Base-by-base conservation (phyloP, 2,329 filamentous ascomycete genomes). In the Paradendryphiella salina region DNA sequence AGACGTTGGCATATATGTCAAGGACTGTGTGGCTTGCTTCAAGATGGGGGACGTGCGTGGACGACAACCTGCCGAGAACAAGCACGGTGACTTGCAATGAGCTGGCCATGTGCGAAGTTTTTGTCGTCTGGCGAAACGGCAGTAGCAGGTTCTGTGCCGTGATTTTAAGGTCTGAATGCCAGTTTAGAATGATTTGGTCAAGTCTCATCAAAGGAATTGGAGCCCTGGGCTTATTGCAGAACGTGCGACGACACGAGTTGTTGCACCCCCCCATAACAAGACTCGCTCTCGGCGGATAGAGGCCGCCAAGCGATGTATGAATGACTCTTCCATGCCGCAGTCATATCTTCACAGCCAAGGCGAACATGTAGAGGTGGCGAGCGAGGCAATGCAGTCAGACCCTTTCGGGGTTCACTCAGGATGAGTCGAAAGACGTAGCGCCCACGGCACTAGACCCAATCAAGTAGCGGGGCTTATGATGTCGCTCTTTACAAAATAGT, bases 391-490 rank as follows among this genome's bases (percentile, higher is more conserved):
- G 29, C 32, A 34, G 10, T 29, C 18, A 17, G 32, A 44, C 41
- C 41, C 41, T 36, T 33, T 33, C 35, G 31, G 20, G 50, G 50
- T 49, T 55, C 41, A 43, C 53, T 64, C 57, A 62, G 23, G 52
- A 65, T 66, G 63, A 66, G 63, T 65, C 61, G 61, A 65, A 62
- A 31, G n/a, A n/a, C n/a, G n/a, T 29, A 26, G 49, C 40, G 44
- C 15, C 35, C 40, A 52, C 38, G 35, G 32, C 37, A 18, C 56
- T 61, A 56, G 47, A 26, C 42, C 49, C n/a, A 35, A 59, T 50
- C 21, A 28, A 56, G 59, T 52, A 51, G 57, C 54, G 63, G 56
- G 60, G 63, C 59, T 50, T 38, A 55, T 64, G 58, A 64, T 61
- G 60, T 63, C 61, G 59, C 46, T 48, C 44, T 54, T 41, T 61